Evolutionary conservation across 2,329 filamentous ascomycete genomes (phyloP).

Genomic region (Cladophialophora chaetospira): DNA sequence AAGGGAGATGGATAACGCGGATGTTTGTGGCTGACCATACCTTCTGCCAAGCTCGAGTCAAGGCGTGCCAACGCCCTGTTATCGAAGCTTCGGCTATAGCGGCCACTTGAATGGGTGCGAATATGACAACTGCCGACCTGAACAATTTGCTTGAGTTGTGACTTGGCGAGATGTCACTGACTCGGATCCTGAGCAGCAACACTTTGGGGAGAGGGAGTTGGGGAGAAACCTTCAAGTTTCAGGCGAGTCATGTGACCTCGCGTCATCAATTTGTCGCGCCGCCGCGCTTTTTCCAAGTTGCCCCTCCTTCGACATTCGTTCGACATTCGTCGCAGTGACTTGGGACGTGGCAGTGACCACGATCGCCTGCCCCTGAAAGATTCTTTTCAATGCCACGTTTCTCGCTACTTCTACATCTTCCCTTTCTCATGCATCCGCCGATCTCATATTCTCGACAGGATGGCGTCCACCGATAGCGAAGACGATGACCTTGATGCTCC

Average conservation of each 20-base stretch:
- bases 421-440: neutral
- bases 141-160: no score
- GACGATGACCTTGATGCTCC: constrained; percentile 26
- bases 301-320: neutral
- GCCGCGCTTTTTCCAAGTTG: no score
- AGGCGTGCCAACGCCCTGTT: neutral
- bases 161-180: no score
- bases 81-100: neutral
- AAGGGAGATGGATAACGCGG: neutral
- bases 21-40: neutral
- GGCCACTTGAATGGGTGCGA: constrained; percentile 5
- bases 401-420: neutral
- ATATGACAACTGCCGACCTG: constrained; percentile 14
- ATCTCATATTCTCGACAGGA: neutral
- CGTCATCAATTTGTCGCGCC: no score
- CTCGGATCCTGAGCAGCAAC: no score
- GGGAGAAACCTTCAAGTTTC: no score
- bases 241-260: neutral
- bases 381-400: neutral
- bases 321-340: neutral
- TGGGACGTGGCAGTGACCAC: no score
- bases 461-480: constrained; percentile 30
- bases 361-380: no score
- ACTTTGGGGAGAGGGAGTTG: no score
- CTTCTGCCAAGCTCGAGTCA: neutral